Evolutionary conservation across 192 early-diverging fungal species (phyloP), one percentile per base, ranked within the genome.

Genomic region (Coemansia interrupta): DNA sequence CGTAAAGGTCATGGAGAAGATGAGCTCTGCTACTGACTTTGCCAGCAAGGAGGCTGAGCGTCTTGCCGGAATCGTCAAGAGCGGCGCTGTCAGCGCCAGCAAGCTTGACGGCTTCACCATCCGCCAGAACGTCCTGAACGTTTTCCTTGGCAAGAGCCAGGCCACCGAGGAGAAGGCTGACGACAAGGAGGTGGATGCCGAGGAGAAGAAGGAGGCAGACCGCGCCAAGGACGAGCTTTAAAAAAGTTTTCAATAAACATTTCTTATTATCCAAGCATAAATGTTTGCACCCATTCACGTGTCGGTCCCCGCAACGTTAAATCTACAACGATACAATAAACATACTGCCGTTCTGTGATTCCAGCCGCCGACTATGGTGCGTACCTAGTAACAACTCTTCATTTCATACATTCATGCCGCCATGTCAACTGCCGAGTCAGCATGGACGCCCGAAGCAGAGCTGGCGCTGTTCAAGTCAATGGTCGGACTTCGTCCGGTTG

Each of bases 1-100:
- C 63, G 70, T 78, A 66, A 97, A 95, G 72, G 86, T 92, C 58
- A 92, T 97, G 87, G 86, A 92, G 73, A 96, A 96, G 81, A 83
- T 89, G 53, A 53, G 70, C 50, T 76, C 82, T 20, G 84, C 84
- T 7, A 82, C 81, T 0, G 86, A 83, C 53, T 98, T 89, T 80
- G 60, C 87, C 38, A 76, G 54, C 13, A 93, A 85, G 57, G 96
- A 98, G 78, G 80, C 85, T 44, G 83, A 85, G 32, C 86, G 96
- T 54, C 76, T 98, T 41, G 68, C 83, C 10, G 92, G 90, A 73
- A 87, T 98, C 50, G 60, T 90, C 39, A 81, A 75, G 53, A 75
- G 78, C 40, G 88, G 86, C 13, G 85, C 83, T 49, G 73, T 93
- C 22, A 83, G 84, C 54, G 56, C 69, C 6, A 80, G 77, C 58